Conservation (phyloP, 495 filamentous ascomycete species). For the Penicillium simplicissimum region DNA sequence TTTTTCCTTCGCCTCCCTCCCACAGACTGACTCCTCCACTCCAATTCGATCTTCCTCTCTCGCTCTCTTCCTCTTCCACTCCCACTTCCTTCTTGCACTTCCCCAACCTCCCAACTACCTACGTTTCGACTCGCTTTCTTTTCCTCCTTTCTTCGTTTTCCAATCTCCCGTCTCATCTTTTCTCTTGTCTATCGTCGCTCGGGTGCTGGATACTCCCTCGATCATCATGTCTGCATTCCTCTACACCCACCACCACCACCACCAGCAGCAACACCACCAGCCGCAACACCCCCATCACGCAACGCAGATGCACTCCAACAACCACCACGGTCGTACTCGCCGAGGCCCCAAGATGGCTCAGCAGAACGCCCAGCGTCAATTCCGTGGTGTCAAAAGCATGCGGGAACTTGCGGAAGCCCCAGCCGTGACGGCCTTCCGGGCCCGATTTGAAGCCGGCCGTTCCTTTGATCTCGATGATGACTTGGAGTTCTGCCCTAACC, state of each 20-base stretch:
- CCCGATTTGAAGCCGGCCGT: conserved; percentile 84
- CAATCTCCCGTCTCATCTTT: conserved; percentile 34
- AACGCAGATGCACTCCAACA: conserved; percentile 58
- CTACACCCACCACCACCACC: conserved; percentile 54
- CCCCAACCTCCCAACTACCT: conserved; percentile 20
- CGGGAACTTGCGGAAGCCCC: conserved; percentile 84
- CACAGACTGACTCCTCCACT: conserved; percentile 20
- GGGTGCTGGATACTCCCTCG: conserved; percentile 24
- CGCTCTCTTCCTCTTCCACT: conserved; percentile 23
- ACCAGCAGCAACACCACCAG: conserved; percentile 53
- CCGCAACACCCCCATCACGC: conserved; percentile 53
- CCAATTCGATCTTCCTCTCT: conserved; percentile 17
- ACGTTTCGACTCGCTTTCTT: conserved; percentile 22
- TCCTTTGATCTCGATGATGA: conserved; percentile 98
- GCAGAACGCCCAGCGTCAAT: conserved; percentile 83
- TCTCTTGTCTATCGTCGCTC: conserved; percentile 23
- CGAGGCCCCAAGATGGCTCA: conserved; percentile 80
- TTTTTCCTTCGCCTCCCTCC: conserved; percentile 23
- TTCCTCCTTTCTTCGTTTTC: conserved; percentile 32
- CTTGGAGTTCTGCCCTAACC: conserved; percentile 89
- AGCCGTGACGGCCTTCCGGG: conserved; percentile 72
- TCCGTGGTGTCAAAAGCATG: conserved; percentile 77
- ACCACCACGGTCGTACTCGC: conserved; percentile 84
- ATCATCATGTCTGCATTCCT: conserved; percentile 74
- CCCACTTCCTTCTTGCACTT: conserved; percentile 24